These are phyloP conservation scores for Epicoccum nigrum DNA, from an alignment of 2,329 filamentous ascomycete genomes.

Conservation along the genomic window DNA sequence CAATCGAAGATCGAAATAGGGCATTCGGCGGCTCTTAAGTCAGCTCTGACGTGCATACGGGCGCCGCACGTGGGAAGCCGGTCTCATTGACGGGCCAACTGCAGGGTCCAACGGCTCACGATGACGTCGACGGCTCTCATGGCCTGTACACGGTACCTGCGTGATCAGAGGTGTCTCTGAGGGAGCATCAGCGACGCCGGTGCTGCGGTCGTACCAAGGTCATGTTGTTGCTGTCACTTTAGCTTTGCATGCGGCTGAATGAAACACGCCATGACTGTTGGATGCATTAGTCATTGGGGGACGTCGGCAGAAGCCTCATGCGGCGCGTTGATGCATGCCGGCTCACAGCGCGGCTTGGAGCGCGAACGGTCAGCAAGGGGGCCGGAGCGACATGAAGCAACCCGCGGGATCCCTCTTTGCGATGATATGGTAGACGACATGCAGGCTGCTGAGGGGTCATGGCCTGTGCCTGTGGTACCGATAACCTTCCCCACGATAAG, in stretches of 20 bases:
- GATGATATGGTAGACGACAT: constrained; percentile 1
- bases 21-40: constrained; percentile 11
- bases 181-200: not conserved
- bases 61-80: constrained; percentile 8
- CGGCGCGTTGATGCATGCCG: constrained; percentile 1
- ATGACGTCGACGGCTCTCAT: constrained; percentile 15
- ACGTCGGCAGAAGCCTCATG: constrained; percentile 1
- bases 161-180: constrained; percentile 14
- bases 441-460: constrained; percentile 14
- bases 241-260: constrained; percentile 19
- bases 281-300: constrained; percentile 2
- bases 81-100: constrained; percentile 5
- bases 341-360: constrained; percentile 5
- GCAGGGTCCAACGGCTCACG: constrained; percentile 5
- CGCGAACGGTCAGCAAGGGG: not conserved
- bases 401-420: not conserved
- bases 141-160: constrained; percentile 13
- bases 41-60: constrained; percentile 11
- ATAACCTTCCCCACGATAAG: constrained; percentile 19
- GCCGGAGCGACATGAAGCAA: constrained; percentile 1
- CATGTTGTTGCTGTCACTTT: constrained; percentile 15
- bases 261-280: constrained; percentile 15
- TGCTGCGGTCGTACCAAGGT: constrained; percentile 2
- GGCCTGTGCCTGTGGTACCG: constrained; percentile 7
- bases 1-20: constrained; percentile 4